These are phyloP conservation scores for Echria macrotheca DNA, from an alignment of 495 filamentous ascomycete species.

Conservation along the genomic window DNA sequence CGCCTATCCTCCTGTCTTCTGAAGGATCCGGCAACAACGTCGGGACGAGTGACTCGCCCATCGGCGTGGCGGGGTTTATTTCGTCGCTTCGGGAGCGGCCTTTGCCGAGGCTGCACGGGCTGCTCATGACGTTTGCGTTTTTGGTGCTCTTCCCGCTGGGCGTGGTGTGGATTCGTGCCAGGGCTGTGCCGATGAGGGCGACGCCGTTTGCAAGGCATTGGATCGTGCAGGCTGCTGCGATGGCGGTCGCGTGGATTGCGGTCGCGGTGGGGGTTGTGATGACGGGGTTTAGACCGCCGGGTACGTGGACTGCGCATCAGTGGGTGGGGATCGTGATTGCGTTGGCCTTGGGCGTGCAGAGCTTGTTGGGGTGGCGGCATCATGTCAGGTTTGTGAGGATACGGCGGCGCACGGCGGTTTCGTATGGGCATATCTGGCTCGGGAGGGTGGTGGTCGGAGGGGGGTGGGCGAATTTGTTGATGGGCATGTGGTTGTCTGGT, in stretches of 20 bases:
- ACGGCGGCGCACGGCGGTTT: conserved; percentile 23
- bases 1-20: neutral
- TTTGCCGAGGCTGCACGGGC: conserved; percentile 13
- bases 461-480: conserved; percentile 25
- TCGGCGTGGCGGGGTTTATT: conserved; percentile 9
- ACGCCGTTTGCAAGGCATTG: conserved; percentile 23
- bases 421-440: conserved; percentile 23
- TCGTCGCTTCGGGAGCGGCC: conserved; percentile 9
- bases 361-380: conserved; percentile 27
- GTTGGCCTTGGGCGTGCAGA: conserved; percentile 13
- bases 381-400: conserved; percentile 24
- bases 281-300: conserved; percentile 7
- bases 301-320: conserved; percentile 24
- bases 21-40: neutral
- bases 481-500: conserved; percentile 18
- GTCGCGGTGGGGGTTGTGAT: conserved; percentile 16
- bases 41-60: conserved; percentile 10
- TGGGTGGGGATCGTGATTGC: conserved; percentile 16
- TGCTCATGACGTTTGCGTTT: conserved; percentile 20
- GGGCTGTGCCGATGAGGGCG: too few relatives aligned
- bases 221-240: conserved; percentile 19
- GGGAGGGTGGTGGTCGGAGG: conserved; percentile 14
- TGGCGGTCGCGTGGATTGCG: conserved; percentile 11
- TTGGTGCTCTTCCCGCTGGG: conserved; percentile 21
- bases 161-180: conserved; percentile 10